A percentile compares a stretch with the other conserved stretches of the same genome.
Conservation (phyloP, 371 early-diverging fungal species). For the Fennellomyces sp. region DNA sequence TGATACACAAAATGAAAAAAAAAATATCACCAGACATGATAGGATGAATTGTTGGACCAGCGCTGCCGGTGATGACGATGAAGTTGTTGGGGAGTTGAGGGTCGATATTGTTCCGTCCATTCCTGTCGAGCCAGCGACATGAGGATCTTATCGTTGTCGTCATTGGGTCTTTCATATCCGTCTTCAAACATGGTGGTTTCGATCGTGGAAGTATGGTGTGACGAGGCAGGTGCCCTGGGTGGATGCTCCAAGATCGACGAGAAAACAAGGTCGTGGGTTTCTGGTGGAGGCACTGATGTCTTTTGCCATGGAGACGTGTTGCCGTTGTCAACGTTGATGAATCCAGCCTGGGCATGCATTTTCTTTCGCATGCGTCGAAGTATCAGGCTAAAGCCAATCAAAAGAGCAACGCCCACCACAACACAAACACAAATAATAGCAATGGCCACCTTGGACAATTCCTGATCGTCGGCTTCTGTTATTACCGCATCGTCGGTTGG, state of each 20-base stretch:
- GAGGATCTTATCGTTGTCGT: constrained; percentile 11
- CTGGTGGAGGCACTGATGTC: constrained; percentile 6
- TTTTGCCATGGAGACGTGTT: background rate
- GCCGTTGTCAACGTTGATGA: constrained; percentile 7
- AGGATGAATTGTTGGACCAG: background rate
- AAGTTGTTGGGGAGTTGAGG: background rate
- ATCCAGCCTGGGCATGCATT: constrained; percentile 1
- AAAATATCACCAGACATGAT: constrained; percentile 10
- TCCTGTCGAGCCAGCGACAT: constrained; percentile 33
- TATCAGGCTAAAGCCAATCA: constrained; percentile 6
- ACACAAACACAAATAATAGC: constrained; percentile 7
- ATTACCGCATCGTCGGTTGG: background rate
- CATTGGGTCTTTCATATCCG: constrained; percentile 12
- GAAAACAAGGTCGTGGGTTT: constrained; percentile 14
- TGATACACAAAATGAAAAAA: no score
- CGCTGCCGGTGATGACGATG: background rate
- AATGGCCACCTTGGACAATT: constrained; percentile 5
- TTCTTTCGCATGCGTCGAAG: background rate
- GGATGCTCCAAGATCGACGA: constrained; percentile 9
- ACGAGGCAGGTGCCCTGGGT: constrained; percentile 8
- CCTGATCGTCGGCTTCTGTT: background rate
- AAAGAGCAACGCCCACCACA: constrained; percentile 4
- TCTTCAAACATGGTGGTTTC: constrained; percentile 15
- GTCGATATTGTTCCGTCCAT: constrained; percentile 21
- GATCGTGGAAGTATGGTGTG: constrained; percentile 1